Base-by-base conservation (phyloP, 1,139 yeast genomes). In the Protomyces inundatus region DNA sequence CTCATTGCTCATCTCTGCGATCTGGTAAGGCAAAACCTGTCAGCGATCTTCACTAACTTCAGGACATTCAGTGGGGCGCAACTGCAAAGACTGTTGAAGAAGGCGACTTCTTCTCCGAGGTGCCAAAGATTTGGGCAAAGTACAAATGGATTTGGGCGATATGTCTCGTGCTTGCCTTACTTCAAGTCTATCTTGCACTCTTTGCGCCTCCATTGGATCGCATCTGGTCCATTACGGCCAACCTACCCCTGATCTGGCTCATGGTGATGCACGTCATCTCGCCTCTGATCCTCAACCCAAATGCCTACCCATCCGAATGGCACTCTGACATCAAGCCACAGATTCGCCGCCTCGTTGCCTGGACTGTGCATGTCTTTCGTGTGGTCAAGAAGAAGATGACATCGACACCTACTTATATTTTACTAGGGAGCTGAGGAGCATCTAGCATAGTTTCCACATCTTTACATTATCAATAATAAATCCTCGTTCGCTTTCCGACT, bases 61-160 rank as follows among this genome's bases (percentile, higher is more conserved):
- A 59, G 52, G 65, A 64, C 59, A 65, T 67, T 66, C 67, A 65
- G 37, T 67, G 68, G 68, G 68, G 68, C 9, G 67, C 68, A 4
- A 67, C 68, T 9, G 68, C 67, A 9, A 66, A 66, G 45, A 67
- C 66, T 12, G 54, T 67, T 32, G 67, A 64, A 45, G 42, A 57
- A 32, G 55, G 64, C 9, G 64, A 66, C 39, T 67, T 67, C 55
- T 64, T 66, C 53, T 64, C 35, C 23, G 68, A 67, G 36, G 52
- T 67, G 37, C 68, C 68, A 7, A 67, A 65, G 55, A 63, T 67
- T 33, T 53, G 66, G 66, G 54, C 45, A 16, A 54, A 50, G 10
- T 54, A 46, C 64, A 54, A 55, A 51, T 61, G 48, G 50, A 40
- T 61, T 36, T 61, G 48, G 34, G 54, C 55, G 42, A 34, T 37